Conservation (phyloP, 208 protist species). For the Herpetomonas muscarum region DNA sequence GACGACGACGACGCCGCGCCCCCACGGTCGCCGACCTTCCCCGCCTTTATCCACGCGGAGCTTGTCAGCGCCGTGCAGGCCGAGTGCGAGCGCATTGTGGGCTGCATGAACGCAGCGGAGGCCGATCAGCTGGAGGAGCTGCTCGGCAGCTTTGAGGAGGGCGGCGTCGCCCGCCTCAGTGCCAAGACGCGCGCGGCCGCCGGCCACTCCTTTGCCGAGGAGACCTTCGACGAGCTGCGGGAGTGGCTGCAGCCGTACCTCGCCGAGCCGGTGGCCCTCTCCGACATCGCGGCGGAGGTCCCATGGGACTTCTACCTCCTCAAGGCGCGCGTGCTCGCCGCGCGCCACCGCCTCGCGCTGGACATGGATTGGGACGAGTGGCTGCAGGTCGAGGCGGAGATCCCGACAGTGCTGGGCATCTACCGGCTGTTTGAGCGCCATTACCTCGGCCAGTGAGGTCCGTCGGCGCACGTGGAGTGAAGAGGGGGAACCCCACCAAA, state of each 20-base stretch:
- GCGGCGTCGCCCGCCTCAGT: conserved; percentile 26
- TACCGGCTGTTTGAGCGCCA: conserved; percentile 37
- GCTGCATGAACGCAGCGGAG: conserved; percentile 39
- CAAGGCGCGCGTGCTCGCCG: conserved; percentile 27
- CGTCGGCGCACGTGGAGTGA: no score
- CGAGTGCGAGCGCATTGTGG: conserved; percentile 77
- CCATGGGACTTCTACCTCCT: conserved; percentile 80
- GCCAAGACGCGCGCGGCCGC: conserved; percentile 30
- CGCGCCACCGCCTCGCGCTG: conserved; percentile 13
- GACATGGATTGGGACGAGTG: conserved; percentile 33
- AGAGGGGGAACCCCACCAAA: no score
- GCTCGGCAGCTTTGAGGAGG: conserved; percentile 22
- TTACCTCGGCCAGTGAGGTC: no score
- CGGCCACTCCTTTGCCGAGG: conserved; percentile 24
- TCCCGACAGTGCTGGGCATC: conserved; percentile 27
- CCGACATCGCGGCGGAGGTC: conserved; percentile 44
- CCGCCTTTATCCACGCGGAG: conserved; percentile 47
- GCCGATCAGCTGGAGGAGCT: conserved; percentile 39
- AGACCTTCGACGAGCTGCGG: conserved; percentile 22
- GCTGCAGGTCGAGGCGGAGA: conserved; percentile 26
- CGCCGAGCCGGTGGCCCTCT: conserved; percentile 9
- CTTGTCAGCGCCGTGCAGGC: conserved; percentile 45
- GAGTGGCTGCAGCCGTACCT: conserved; percentile 68
- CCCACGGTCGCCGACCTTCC: not conserved
- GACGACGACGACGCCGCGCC: not conserved